These are phyloP conservation scores for Solioccasus polychromus DNA, from an alignment of 768 basidiomycete genomes.

Conservation along the genomic window DNA sequence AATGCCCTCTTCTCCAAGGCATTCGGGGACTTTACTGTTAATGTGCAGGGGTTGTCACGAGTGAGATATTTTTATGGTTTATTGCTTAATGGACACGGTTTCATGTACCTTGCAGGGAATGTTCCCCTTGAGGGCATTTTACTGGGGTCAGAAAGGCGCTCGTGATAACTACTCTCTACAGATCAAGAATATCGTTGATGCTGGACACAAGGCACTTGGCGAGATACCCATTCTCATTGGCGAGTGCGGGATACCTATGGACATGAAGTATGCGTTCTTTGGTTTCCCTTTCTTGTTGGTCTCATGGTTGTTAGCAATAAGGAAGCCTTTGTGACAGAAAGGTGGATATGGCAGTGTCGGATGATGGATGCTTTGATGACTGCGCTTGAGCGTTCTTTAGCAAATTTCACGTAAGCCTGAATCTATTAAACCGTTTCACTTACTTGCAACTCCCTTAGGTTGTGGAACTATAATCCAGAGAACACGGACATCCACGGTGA, in stretches of 20 bases:
- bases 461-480: constrained; percentile 94
- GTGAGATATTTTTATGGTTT: constrained; percentile 40
- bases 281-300: not conserved
- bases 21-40: constrained; percentile 83
- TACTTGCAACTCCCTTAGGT: constrained; percentile 37
- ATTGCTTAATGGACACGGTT: not conserved
- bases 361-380: constrained; percentile 96
- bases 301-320: constrained; percentile 46
- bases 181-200: constrained; percentile 72
- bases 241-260: constrained; percentile 95
- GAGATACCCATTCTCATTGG: constrained; percentile 85
- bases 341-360: constrained; percentile 78
- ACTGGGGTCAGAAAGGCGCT: constrained; percentile 83
- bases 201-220: constrained; percentile 66
- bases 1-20: constrained; percentile 82
- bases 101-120: constrained; percentile 58
- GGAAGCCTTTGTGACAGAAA: constrained; percentile 66
- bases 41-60: constrained; percentile 89
- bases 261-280: constrained; percentile 74
- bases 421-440: not conserved
- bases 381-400: constrained; percentile 69
- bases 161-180: constrained; percentile 82
- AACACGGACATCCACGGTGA: constrained; percentile 82
- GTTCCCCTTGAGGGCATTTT: constrained; percentile 76
- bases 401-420: constrained; percentile 79